Conservation (phyloP, 192 early-diverging fungal species). For the Chytriomyces sp. region DNA sequence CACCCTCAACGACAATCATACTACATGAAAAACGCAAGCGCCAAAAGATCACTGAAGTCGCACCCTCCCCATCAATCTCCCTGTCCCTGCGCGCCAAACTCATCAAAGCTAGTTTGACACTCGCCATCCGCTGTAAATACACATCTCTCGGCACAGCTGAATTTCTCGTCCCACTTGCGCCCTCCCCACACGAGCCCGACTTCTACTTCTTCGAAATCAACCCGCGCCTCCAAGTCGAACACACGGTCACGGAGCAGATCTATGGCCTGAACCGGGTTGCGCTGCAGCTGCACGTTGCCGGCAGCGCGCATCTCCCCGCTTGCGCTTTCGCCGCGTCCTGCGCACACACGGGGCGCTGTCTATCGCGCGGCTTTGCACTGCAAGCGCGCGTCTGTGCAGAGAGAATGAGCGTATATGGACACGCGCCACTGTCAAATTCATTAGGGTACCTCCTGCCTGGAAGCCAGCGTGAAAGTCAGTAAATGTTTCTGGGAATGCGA, state of each 20-base stretch:
- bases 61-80: too few species aligned
- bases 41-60: too few species aligned
- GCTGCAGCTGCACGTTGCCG: conserved; percentile 85
- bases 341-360: background rate
- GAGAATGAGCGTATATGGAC: conserved; percentile 66
- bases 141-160: conserved; percentile 87
- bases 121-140: conserved; percentile 78
- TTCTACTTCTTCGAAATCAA: conserved; percentile 93
- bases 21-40: too few species aligned
- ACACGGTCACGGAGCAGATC: conserved; percentile 88
- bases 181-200: conserved; percentile 63
- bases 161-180: conserved; percentile 83
- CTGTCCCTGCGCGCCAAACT: too few species aligned
- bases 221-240: conserved; percentile 91
- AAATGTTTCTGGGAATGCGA: too few species aligned
- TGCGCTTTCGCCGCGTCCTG: conserved; percentile 70
- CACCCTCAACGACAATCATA: too few species aligned
- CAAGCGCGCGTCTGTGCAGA: conserved; percentile 90
- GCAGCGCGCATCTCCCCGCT: conserved; percentile 73
- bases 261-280: conserved; percentile 85
- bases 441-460: too few species aligned
- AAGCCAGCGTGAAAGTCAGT: too few species aligned
- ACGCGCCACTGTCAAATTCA: too few species aligned
- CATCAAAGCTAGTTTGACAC: conserved; percentile 75
- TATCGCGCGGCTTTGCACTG: conserved; percentile 78